Conservation (phyloP, 805 yeast species). For the Saccharomycopsis babjevae region DNA sequence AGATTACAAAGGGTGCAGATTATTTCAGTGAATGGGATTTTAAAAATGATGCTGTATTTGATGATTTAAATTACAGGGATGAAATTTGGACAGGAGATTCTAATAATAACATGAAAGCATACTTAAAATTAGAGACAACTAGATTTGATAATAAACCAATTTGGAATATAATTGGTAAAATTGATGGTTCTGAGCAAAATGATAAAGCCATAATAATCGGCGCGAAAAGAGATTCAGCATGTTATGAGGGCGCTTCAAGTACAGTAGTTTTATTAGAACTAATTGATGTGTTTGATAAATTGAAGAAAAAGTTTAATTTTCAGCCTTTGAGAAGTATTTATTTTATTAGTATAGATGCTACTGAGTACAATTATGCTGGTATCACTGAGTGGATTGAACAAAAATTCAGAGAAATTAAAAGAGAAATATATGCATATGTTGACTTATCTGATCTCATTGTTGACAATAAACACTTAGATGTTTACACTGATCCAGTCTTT, state of each 20-base stretch:
- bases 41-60: slow-evolving; percentile 16
- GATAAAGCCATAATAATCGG: slow-evolving; percentile 70
- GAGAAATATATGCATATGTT: slow-evolving; percentile 58
- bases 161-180: slow-evolving; percentile 72
- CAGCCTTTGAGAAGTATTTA: slow-evolving; percentile 71
- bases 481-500: slow-evolving; percentile 58
- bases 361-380: slow-evolving; percentile 75
- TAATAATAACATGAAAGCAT: background rate
- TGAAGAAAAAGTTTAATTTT: slow-evolving; percentile 65
- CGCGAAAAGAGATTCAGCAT: slow-evolving; percentile 69
- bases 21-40: slow-evolving; percentile 27
- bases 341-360: slow-evolving; percentile 77
- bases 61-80: slow-evolving; percentile 14
- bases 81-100: slow-evolving; percentile 38
- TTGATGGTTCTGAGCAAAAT: slow-evolving; percentile 71
- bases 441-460: slow-evolving; percentile 62
- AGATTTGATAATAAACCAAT: slow-evolving; percentile 49
- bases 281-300: slow-evolving; percentile 52
- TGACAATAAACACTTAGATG: slow-evolving; percentile 40
- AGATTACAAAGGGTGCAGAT: slow-evolving; percentile 16
- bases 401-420: slow-evolving; percentile 39
- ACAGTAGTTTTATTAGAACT: slow-evolving; percentile 64
- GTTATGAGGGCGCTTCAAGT: slow-evolving; percentile 62
- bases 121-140: slow-evolving; percentile 32
- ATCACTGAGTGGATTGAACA: slow-evolving; percentile 67